Base-by-base conservation (phyloP, 495 filamentous ascomycete genomes). In the Podospora pseudopauciseta region DNA sequence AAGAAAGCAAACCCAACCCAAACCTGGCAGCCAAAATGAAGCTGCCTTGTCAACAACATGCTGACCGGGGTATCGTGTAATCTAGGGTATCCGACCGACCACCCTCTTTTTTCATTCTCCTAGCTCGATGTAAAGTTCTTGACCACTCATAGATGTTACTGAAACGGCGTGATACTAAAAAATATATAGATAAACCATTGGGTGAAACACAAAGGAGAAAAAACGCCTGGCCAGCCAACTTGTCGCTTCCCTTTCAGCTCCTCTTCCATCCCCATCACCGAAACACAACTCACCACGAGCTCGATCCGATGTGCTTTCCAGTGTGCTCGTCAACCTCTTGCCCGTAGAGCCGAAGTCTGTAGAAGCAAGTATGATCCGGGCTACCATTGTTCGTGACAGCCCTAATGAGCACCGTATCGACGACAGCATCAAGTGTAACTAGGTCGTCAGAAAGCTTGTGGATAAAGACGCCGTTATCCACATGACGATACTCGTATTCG, bases 331-430 rank as follows among this genome's bases (percentile, higher is more conserved):
- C 39, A 13, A 68, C 26, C 61, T 62, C 56, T 19, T 85, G 74
- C 6, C 88, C 88, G 68, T 85, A 87, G 66, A 90, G 34, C 27
- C 83, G 69, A 15, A 89, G 67, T 13, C 87, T 78, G 75, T 90
- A 91, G 66, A 91, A 79, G 75, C 88, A 91, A 3, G 88, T 88
- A 67, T 84, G 84, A 30, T 86, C 82, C 23, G 65, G 65, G 0
- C 72, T 71, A 11, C 87, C 87, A 73, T 85, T 85, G 72, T 87
- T 89, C 44, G 71, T 82, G 32, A 77, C 72, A 7, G 83, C 83
- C 32, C 87, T 75, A 9, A 91, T 68, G 54, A 87, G 68, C 27
- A 88, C 65, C 15, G 78, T 73, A 32, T 79, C 74, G 20, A 80
- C 81, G 5, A 73, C 72, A 7, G 79, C 79, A 3, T 67, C 49